These are phyloP conservation scores for Colletotrichum tabaci DNA, from an alignment of 2,329 filamentous ascomycete genomes.

Conservation along the genomic window DNA sequence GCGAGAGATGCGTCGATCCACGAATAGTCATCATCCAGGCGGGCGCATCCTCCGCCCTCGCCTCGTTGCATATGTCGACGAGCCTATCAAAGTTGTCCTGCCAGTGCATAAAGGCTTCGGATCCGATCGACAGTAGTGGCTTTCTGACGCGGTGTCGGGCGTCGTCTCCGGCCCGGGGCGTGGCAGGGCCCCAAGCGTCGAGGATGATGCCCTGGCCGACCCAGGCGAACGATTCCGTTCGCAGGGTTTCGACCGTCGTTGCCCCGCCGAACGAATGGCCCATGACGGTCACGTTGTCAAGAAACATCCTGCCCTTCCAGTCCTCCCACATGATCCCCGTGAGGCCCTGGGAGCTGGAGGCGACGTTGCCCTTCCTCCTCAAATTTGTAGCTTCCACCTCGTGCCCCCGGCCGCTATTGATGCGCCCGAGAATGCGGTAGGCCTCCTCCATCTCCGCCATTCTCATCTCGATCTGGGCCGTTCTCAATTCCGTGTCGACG, in stretches of 20 bases:
- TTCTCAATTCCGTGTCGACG: conserved; percentile 71
- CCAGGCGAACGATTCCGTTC: conserved; percentile 67
- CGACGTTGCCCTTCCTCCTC: conserved; percentile 69
- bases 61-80: conserved; percentile 70
- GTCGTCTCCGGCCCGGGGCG: conserved; percentile 59
- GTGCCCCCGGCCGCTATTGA: conserved; percentile 68
- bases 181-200: conserved; percentile 74
- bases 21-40: conserved; percentile 68
- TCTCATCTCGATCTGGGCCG: conserved; percentile 74
- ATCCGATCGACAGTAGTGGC: conserved; percentile 75
- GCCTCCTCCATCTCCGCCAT: conserved; percentile 77
- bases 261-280: conserved; percentile 79
- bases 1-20: conserved; percentile 76
- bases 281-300: conserved; percentile 70
- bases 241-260: conserved; percentile 72
- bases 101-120: conserved; percentile 81
- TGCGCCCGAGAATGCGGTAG: conserved; percentile 68
- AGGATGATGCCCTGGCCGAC: conserved; percentile 76
- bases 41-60: conserved; percentile 59
- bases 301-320: conserved; percentile 71
- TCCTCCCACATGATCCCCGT: conserved; percentile 67
- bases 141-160: conserved; percentile 61
- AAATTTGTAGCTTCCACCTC: conserved; percentile 67
- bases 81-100: conserved; percentile 73
- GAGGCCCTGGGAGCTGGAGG: conserved; percentile 72